Evolutionary conservation across 2,329 filamentous ascomycete species (phyloP), one percentile per base, ranked within the genome.

Genomic region (Botryotinia convoluta): DNA sequence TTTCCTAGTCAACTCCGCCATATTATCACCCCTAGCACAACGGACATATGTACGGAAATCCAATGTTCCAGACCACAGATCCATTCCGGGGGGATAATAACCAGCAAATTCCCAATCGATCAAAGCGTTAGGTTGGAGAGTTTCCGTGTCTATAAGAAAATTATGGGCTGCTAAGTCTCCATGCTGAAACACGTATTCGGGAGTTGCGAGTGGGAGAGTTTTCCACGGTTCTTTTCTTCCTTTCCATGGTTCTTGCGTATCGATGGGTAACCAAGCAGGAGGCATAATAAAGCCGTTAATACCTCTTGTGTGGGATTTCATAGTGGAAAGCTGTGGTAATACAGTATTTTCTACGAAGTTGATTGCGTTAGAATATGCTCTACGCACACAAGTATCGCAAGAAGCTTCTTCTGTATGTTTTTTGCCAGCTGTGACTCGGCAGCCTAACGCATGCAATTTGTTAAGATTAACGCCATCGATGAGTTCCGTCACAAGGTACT

Each of bases 21-120:
- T 60, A 26, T 60, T 60, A 5, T 60, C 5, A 37, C 4, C 32
- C 6, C 29, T 37, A 12, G 57, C 32, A 51, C 2, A 16, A 29
- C n/a, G 16, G 18, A 51, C 3, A 68, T 68, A 48, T 20, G 10
- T 7, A n/a, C 20, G 1, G 4, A 22, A 26, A 51, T 37, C 29
- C 29, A 68, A 37, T 22, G 39, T 26, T 39, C 44, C 29, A 18
- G n/a, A 3, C 64, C 44, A 68, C 4, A 32, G 20, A 48, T 37
- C 5, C 29, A 48, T 54, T 7, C 64, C 64, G 4, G 29, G 8
- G 20, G 44, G 48, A 18, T 37, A 51, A 12, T 68, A 68, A 4
- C 64, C 64, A 6, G 64, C 64, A 26, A n/a, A 51, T 39, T 68
- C 64, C 44, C 29, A 68, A 68, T 68, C 57, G 2, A 60, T 60